These are phyloP conservation scores for Carex myosuroides DNA, from an alignment of 176 grass and related monocot species.

Conservation along the genomic window DNA sequence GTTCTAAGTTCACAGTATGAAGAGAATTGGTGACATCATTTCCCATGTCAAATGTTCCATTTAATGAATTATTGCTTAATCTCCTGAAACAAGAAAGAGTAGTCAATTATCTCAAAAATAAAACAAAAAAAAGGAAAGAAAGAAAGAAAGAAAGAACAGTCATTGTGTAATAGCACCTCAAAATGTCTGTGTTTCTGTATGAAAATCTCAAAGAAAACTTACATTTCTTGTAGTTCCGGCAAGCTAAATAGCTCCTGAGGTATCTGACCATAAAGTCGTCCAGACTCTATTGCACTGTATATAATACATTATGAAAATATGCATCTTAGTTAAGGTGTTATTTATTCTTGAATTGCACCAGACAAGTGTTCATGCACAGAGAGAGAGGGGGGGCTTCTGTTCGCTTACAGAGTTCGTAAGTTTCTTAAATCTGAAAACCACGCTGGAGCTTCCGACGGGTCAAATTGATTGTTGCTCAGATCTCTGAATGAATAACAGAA, in stretches of 20 bases:
- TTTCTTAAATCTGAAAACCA: slow-evolving; percentile 35
- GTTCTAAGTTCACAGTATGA: slow-evolving; percentile 35
- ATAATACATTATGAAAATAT: not conserved
- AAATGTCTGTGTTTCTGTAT: not conserved
- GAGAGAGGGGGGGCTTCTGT: not conserved
- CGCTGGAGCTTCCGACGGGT: slow-evolving; percentile 41
- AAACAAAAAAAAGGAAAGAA: not conserved
- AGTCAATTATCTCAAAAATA: not conserved
- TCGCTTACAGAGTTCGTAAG: slow-evolving; percentile 53
- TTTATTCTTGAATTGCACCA: not conserved
- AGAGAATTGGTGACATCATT: slow-evolving; percentile 19
- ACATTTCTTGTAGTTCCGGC: slow-evolving; percentile 42
- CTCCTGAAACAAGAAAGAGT: slow-evolving; percentile 35
- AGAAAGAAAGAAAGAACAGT: slow-evolving; percentile 26
- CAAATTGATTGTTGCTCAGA: slow-evolving; percentile 74
- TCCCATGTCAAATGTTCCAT: slow-evolving; percentile 65
- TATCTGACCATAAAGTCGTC: slow-evolving; percentile 41
- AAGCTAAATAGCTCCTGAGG: slow-evolving; percentile 52
- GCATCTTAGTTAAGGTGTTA: not conserved
- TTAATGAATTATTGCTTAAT: slow-evolving; percentile 61
- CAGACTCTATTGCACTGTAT: slow-evolving; percentile 54
- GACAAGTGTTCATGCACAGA: not conserved
- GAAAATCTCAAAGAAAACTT: slow-evolving; percentile 24
- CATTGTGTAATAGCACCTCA: slow-evolving; percentile 3
- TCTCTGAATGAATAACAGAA: slow-evolving; percentile 41